Evolutionary conservation across 2,329 filamentous ascomycete species (phyloP).

Genomic region (Cadophora malorum): DNA sequence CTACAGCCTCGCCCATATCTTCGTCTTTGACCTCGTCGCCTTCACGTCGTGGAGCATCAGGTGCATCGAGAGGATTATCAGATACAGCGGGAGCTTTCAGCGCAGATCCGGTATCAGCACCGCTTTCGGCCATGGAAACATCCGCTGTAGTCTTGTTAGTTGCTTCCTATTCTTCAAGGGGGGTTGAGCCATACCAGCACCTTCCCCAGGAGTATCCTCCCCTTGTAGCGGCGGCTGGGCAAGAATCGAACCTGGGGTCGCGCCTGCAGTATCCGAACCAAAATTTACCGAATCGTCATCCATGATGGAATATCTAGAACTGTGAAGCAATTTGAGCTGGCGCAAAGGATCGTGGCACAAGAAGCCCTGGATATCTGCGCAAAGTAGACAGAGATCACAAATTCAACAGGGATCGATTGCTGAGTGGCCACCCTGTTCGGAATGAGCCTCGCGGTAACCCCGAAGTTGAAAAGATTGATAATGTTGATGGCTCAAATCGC

Average conservation of each 20-base stretch:
- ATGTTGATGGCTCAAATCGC: slow-evolving; percentile 31
- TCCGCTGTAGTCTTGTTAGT: slow-evolving; percentile 51
- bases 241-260: slow-evolving; percentile 61
- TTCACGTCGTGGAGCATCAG: slow-evolving; percentile 67
- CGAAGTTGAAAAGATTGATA: slow-evolving; percentile 1
- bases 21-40: slow-evolving; percentile 72
- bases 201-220: slow-evolving; percentile 46
- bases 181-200: slow-evolving; percentile 38
- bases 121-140: slow-evolving; percentile 66
- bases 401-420: background rate
- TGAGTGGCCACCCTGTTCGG: background rate
- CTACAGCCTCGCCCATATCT: slow-evolving; percentile 75
- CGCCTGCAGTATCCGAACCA: slow-evolving; percentile 62
- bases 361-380: slow-evolving; percentile 20
- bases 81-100: slow-evolving; percentile 61
- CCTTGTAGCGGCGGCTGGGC: slow-evolving; percentile 60
- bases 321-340: slow-evolving; percentile 39
- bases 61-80: slow-evolving; percentile 74
- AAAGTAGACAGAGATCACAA: slow-evolving; percentile 1
- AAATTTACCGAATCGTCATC: slow-evolving; percentile 63
- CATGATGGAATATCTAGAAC: slow-evolving; percentile 52
- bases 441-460: slow-evolving; percentile 13
- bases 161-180: slow-evolving; percentile 7
- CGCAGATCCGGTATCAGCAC: slow-evolving; percentile 47
- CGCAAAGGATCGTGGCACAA: slow-evolving; percentile 39